Percentiles rank a stretch among this genome's conserved stretches.
Evolutionary conservation across 805 yeast species (phyloP).

Genomic region (Myxozyma melibiosi): DNA sequence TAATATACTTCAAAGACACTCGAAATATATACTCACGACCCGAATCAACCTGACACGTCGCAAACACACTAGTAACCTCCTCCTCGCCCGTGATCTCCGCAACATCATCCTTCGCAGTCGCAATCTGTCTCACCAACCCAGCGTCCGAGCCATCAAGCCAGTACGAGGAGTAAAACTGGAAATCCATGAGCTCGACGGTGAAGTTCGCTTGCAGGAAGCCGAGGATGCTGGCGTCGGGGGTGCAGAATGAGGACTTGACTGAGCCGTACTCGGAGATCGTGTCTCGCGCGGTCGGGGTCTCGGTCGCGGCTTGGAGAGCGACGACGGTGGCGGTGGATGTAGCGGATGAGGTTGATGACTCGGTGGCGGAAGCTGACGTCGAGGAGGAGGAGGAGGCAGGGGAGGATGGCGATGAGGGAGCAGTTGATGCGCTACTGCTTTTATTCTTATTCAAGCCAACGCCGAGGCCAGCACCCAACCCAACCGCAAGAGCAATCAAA

Average conservation of each 20-base stretch:
- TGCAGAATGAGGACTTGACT: not conserved
- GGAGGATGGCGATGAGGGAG: not conserved
- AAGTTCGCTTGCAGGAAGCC: slow-evolving; percentile 2
- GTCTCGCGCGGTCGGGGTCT: not conserved
- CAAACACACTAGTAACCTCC: not conserved
- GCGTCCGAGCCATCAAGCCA: slow-evolving; percentile 11
- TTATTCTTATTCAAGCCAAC: not conserved
- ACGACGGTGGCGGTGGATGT: not conserved
- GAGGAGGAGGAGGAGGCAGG: not conserved
- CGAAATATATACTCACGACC: not conserved
- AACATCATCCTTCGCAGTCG: not conserved
- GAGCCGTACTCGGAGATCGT: not conserved
- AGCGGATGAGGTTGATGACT: not conserved
- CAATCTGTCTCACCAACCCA: not conserved
- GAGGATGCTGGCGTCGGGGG: not conserved
- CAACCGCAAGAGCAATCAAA: not conserved
- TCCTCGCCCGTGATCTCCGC: not conserved
- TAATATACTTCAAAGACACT: not conserved
- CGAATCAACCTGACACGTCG: not conserved
- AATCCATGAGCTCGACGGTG: not conserved
- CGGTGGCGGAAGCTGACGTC: not conserved
- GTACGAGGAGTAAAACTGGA: not conserved
- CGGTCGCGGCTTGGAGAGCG: not conserved
- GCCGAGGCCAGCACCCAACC: slow-evolving; percentile 13
- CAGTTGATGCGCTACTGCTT: not conserved